Conservation (phyloP, 176 grass and related monocot genomes). For the Aegilops umbellulata region DNA sequence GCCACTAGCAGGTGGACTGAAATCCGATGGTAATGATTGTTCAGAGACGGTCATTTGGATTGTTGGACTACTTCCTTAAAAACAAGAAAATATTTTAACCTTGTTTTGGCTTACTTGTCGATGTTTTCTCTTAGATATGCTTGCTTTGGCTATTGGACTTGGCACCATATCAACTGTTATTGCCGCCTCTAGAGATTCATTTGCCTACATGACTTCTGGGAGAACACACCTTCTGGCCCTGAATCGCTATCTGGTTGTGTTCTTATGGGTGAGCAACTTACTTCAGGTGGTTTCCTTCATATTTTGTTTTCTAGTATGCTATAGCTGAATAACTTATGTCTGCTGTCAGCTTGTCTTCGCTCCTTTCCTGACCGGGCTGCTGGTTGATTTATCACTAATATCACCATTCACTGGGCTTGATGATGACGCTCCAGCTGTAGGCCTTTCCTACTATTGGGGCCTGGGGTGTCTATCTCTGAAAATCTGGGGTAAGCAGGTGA, state of each 20-base stretch:
- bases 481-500: background rate
- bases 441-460: background rate
- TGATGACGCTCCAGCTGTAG: background rate
- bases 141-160: conserved; percentile 33
- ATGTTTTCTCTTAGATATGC: conserved; percentile 45
- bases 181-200: conserved; percentile 26
- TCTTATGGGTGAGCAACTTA: conserved; percentile 44
- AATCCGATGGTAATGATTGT: conserved; percentile 52
- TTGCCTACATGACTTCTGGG: conserved; percentile 14
- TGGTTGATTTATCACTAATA: conserved; percentile 11
- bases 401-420: background rate
- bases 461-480: background rate
- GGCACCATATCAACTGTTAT: conserved; percentile 36
- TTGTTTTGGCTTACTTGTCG: conserved; percentile 7
- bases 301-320: conserved; percentile 31
- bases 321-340: conserved; percentile 12
- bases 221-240: conserved; percentile 20
- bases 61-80: background rate
- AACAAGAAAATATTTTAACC: background rate
- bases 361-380: conserved; percentile 41
- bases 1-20: conserved; percentile 30
- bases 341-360: conserved; percentile 34
- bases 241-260: conserved; percentile 20
- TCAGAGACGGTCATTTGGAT: background rate
- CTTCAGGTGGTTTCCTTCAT: background rate